A percentile compares a stretch with the other conserved stretches of the same genome.
phyloP scores from a whole-genome alignment of 2,329 filamentous ascomycete species.

The Aspergillus transmontanensis region DNA sequence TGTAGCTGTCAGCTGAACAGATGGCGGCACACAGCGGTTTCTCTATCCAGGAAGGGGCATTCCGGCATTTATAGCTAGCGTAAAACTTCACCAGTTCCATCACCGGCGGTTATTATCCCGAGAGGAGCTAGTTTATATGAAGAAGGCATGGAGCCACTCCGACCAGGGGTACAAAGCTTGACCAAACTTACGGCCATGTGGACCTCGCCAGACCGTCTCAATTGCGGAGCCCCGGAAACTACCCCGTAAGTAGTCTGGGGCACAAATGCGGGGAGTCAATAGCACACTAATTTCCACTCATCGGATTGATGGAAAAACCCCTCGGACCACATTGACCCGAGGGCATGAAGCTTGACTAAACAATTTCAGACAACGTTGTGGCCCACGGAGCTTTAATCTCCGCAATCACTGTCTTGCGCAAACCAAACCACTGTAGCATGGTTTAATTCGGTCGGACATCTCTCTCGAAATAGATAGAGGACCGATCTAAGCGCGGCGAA shows the following conservation, averaged over 20 bases:
- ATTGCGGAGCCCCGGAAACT: conserved; percentile 1
- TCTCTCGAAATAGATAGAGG: no score
- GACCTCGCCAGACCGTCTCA: conserved; percentile 4
- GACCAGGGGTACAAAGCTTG: background rate
- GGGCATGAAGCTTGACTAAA: background rate
- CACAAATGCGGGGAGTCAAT: conserved; percentile 17
- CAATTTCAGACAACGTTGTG: background rate
- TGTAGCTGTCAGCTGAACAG: background rate
- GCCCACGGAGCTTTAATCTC: background rate
- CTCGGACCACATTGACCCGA: conserved; percentile 23
- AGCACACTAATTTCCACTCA: conserved; percentile 9
- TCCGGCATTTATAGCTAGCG: background rate
- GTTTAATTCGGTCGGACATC: background rate
- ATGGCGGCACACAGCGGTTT: background rate
- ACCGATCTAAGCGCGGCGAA: no score
- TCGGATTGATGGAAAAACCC: conserved; percentile 20
- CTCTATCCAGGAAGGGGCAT: no score
- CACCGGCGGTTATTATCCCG: background rate
- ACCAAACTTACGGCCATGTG: background rate
- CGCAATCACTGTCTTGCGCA: background rate
- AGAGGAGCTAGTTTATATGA: background rate
- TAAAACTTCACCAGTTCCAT: background rate
- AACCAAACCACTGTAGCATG: background rate
- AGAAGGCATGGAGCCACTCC: background rate
- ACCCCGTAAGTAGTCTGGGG: conserved; percentile 6